Conservation (phyloP, 495 filamentous ascomycete genomes). For the Talaromyces borbonicus region DNA sequence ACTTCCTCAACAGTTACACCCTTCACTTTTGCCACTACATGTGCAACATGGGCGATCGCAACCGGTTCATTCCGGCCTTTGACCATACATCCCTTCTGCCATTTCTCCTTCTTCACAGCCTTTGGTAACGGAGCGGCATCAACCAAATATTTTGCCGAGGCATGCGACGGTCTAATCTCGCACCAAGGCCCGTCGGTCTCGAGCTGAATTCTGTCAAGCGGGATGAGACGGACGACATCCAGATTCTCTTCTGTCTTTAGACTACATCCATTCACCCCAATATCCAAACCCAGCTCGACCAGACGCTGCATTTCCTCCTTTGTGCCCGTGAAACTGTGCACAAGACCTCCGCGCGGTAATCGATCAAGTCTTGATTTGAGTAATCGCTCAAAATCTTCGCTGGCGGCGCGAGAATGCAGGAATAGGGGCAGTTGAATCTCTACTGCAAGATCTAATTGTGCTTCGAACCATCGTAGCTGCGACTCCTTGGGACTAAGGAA, state of each 20-base stretch:
- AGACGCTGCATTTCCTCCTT: slow-evolving; percentile 69
- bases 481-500: slow-evolving; percentile 63
- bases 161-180: slow-evolving; percentile 46
- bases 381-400: slow-evolving; percentile 67
- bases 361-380: slow-evolving; percentile 39
- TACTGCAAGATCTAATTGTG: slow-evolving; percentile 69
- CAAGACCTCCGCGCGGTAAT: slow-evolving; percentile 64
- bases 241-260: slow-evolving; percentile 88
- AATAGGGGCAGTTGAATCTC: slow-evolving; percentile 76
- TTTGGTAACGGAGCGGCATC: slow-evolving; percentile 37
- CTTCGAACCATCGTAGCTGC: slow-evolving; percentile 76
- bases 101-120: slow-evolving; percentile 91
- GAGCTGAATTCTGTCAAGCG: slow-evolving; percentile 66
- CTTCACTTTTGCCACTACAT: slow-evolving; percentile 77
- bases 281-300: slow-evolving; percentile 64
- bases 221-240: slow-evolving; percentile 65
- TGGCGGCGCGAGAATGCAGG: slow-evolving; percentile 78
- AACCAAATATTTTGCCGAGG: slow-evolving; percentile 36
- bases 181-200: slow-evolving; percentile 94
- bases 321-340: slow-evolving; percentile 87
- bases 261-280: slow-evolving; percentile 85
- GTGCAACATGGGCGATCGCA: slow-evolving; percentile 73
- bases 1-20: slow-evolving; percentile 69
- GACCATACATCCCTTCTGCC: slow-evolving; percentile 68
- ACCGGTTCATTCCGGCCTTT: slow-evolving; percentile 90